Percentiles rank a stretch among this genome's conserved stretches.
phyloP scores from a whole-genome alignment of 352 stramenopile species.

The Pythium periplocum region DNA sequence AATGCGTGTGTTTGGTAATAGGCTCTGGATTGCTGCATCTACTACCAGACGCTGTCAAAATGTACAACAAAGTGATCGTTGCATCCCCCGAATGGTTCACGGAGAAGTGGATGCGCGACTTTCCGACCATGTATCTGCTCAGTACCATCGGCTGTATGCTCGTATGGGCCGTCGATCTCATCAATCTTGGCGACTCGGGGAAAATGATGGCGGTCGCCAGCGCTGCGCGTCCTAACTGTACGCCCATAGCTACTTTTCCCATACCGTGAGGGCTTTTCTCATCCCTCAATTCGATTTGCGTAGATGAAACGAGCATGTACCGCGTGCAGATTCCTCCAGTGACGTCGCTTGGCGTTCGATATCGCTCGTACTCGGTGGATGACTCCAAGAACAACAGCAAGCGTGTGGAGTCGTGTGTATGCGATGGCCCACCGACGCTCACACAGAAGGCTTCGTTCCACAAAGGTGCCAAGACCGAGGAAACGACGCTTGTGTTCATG shows the following conservation, averaged over 20 bases:
- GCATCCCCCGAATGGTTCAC: conserved; percentile 6
- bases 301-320: conserved; percentile 60
- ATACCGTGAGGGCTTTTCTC: not conserved
- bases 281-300: not conserved
- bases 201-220: conserved; percentile 65
- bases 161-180: conserved; percentile 52
- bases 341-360: conserved; percentile 37
- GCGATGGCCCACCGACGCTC: too few species aligned
- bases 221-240: conserved; percentile 47
- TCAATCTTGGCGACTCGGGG: conserved; percentile 60
- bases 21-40: conserved; percentile 54
- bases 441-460: not conserved
- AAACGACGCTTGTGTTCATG: conserved; percentile 24
- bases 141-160: conserved; percentile 43
- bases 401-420: not conserved
- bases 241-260: conserved; percentile 3
- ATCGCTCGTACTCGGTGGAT: conserved; percentile 31
- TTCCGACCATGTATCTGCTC: conserved; percentile 55
- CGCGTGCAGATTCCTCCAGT: conserved; percentile 52
- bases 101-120: conserved; percentile 34
- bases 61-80: conserved; percentile 41
- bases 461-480: conserved; percentile 1
- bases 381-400: not conserved
- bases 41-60: conserved; percentile 48
- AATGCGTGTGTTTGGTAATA: not conserved